Percentiles rank a stretch among this genome's conserved stretches.
Conservation (phyloP, 2,329 filamentous ascomycete genomes). For the Fusarium sp. region DNA sequence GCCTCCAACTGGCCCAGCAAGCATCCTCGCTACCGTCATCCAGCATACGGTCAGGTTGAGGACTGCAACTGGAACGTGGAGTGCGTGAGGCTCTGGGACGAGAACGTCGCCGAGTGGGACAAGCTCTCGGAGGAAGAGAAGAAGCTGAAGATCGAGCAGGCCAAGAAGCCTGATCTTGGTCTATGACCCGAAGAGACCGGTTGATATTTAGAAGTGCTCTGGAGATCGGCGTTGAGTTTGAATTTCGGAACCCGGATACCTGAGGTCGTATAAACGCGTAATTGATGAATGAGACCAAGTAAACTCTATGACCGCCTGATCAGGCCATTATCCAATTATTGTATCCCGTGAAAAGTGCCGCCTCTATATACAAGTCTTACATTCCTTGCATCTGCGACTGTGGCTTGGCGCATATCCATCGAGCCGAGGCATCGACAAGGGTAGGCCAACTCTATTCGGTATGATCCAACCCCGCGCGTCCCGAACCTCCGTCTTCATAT, state of each 20-base stretch:
- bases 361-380: background rate
- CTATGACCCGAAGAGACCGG: background rate
- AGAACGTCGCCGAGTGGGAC: slow-evolving; percentile 69
- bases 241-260: slow-evolving; percentile 17
- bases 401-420: slow-evolving; percentile 18
- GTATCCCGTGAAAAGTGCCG: background rate
- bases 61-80: slow-evolving; percentile 75
- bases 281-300: background rate
- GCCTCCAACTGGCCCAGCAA: slow-evolving; percentile 76
- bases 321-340: background rate
- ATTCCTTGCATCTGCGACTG: slow-evolving; percentile 2
- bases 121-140: slow-evolving; percentile 68
- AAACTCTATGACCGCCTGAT: background rate
- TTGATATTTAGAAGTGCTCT: slow-evolving; percentile 9
- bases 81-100: slow-evolving; percentile 74
- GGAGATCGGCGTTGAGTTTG: slow-evolving; percentile 19
- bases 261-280: background rate
- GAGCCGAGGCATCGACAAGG: slow-evolving; percentile 20
- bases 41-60: slow-evolving; percentile 76
- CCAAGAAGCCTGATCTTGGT: slow-evolving; percentile 22
- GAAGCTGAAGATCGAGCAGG: slow-evolving; percentile 57
- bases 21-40: slow-evolving; percentile 74
- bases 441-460: background rate
- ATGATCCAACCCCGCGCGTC: slow-evolving; percentile 24
- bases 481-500: background rate